Base-by-base conservation (phyloP, 2,329 filamentous ascomycete genomes). In the Phialophora verrucosa region DNA sequence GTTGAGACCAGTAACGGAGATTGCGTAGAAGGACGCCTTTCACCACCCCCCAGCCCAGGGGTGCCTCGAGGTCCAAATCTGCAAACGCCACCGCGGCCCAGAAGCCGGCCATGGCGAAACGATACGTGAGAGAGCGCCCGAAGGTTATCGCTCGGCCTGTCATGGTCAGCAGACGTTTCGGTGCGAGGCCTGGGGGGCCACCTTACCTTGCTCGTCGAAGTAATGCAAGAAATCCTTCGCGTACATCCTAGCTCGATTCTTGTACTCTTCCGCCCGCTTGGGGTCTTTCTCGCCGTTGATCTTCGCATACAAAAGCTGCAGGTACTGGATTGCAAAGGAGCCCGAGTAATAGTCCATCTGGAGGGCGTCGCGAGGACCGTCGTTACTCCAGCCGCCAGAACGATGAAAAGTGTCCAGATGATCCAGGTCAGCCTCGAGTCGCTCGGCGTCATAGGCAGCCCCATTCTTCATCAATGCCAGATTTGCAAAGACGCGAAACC, bases 341-440 rank as follows among this genome's bases (percentile, higher is more conserved):
- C 90, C 91, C 0, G 90, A 92, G 77, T 93, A 94, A 74, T 93
- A 93, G 76, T 93, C 91, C 88, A 93, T 92, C 77, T 93, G 91
- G 65, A 91, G 90, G 64, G 93, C 91, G 14, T 88, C 88, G 73
- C 90, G 88, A 0, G 91, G 91, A 0, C 91, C 91, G 74, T 94
- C 91, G 72, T 93, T 92, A 2, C 89, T 92, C 91, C 91, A 94
- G 0, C 91, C 91, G 54, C 87, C 88, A 5, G 91, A 91, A n/a
- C 91, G 87, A 74, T 93, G 92, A 76, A 93, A 94, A 0, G 89
- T 91, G 73, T 93, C 87, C 10, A 94, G 82, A 71, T 93, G 90
- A 72, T 90, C 85, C 74, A 94, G 91, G 75, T 93, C 91, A 23
- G 86, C 86, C 64, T 91, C 88, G 25, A 93, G 84, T 25, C 88